A percentile compares a stretch with the other conserved stretches of the same genome.
Evolutionary conservation across 345 rosid genomes (phyloP).

Genomic region (Gynandropsis gynandra): DNA sequence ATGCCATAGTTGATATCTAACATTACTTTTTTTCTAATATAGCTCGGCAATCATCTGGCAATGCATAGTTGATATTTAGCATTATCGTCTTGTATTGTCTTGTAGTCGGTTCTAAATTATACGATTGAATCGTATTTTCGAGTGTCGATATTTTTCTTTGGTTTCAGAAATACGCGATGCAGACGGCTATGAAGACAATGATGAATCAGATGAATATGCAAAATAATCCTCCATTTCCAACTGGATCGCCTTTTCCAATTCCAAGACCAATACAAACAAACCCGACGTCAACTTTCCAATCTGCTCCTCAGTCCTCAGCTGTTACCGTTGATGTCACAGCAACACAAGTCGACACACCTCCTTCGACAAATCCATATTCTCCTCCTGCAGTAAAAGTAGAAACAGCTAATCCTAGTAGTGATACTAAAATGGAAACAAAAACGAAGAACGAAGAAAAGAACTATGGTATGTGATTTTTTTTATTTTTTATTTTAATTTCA

Average conservation of each 20-base stretch:
- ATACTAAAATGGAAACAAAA: slow-evolving; percentile 34
- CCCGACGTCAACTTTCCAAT: slow-evolving; percentile 27
- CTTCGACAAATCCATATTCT: slow-evolving; percentile 29
- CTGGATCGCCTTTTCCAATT: slow-evolving; percentile 62
- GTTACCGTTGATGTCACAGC: slow-evolving; percentile 63
- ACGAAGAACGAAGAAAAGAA: slow-evolving; percentile 50
- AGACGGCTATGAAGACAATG: slow-evolving; percentile 86
- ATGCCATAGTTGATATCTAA: too few relatives aligned
- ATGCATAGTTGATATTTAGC: too few relatives aligned
- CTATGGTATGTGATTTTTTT: slow-evolving; percentile 46
- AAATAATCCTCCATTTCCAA: slow-evolving; percentile 46
- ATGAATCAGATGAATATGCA: slow-evolving; percentile 77
- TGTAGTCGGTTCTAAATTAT: background rate
- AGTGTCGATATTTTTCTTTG: background rate
- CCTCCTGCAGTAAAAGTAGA: slow-evolving; percentile 48
- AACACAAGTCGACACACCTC: slow-evolving; percentile 51
- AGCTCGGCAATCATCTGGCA: too few relatives aligned
- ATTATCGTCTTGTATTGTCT: too few relatives aligned
- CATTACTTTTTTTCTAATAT: too few relatives aligned
- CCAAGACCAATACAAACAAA: slow-evolving; percentile 41
- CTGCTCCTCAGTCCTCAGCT: slow-evolving; percentile 41
- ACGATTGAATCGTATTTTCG: background rate
- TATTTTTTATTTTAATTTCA: slow-evolving; percentile 1
- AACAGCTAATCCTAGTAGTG: slow-evolving; percentile 37
- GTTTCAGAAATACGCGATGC: slow-evolving; percentile 87